Evolutionary conservation across 257 asterid genomes (phyloP).

Genomic region (Solanum clarkiae): DNA sequence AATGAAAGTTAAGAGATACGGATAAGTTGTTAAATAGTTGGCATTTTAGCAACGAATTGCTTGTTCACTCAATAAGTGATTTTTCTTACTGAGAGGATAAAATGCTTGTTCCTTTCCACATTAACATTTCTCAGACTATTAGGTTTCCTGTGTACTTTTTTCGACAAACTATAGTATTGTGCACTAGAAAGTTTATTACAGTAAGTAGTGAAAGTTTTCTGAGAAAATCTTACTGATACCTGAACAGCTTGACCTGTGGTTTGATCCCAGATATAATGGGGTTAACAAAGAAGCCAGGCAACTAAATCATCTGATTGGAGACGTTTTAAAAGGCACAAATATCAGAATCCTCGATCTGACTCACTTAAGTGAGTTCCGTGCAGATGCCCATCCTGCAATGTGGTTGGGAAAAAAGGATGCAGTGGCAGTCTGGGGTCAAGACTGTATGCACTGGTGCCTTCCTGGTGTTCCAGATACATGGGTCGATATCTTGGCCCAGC

Average conservation of each 20-base stretch:
- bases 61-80: neutral
- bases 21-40: neutral
- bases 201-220: neutral
- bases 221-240: constrained; percentile 8
- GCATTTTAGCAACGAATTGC: neutral
- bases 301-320: constrained; percentile 51
- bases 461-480: constrained; percentile 97
- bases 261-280: constrained; percentile 68
- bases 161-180: neutral
- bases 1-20: neutral
- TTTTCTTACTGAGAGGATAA: neutral
- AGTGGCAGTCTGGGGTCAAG: constrained; percentile 89
- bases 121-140: neutral
- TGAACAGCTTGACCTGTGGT: constrained; percentile 82
- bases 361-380: constrained; percentile 78
- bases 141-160: neutral
- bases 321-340: constrained; percentile 36
- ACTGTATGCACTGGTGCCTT: constrained; percentile 98
- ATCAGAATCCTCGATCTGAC: constrained; percentile 50
- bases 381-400: constrained; percentile 90
- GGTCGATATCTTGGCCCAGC: constrained; percentile 75
- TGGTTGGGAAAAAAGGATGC: constrained; percentile 96
- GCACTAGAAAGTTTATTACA: neutral
- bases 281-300: constrained; percentile 81
- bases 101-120: neutral